phyloP scores from a whole-genome alignment of 75 land plant genomes.

The Pseudotsuga menziesii region DNA sequence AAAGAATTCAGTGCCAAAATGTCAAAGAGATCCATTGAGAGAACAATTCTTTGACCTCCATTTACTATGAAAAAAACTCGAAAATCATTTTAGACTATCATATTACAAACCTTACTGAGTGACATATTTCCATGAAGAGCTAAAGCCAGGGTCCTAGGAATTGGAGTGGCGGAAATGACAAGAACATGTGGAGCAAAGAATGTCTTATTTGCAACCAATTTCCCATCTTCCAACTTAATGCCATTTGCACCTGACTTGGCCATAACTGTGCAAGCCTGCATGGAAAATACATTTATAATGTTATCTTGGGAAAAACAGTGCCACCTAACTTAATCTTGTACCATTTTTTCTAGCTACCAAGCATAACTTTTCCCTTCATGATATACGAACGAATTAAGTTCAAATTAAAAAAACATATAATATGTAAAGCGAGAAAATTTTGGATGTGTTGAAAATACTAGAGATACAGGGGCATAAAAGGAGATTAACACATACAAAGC shows the following conservation, averaged over 20 bases:
- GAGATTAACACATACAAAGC: too few relatives aligned
- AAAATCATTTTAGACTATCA: not conserved
- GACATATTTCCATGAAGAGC: constrained; percentile 93
- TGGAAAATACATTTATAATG: not conserved
- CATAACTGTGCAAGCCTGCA: constrained; percentile 37
- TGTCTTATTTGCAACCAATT: constrained; percentile 8
- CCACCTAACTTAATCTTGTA: too few relatives aligned
- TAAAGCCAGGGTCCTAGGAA: constrained; percentile 90
- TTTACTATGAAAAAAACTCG: constrained; percentile 4
- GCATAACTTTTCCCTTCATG: too few relatives aligned
- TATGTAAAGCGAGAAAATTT: too few relatives aligned
- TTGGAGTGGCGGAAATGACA: constrained; percentile 96
- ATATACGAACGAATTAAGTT: too few relatives aligned
- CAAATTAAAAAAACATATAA: too few relatives aligned
- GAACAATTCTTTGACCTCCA: not conserved
- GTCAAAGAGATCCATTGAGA: not conserved
- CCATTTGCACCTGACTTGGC: constrained; percentile 7
- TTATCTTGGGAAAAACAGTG: too few relatives aligned
- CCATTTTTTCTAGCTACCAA: too few relatives aligned
- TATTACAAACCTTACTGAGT: constrained; percentile 62
- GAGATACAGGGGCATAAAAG: too few relatives aligned
- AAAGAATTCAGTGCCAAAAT: not conserved
- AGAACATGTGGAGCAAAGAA: constrained; percentile 86
- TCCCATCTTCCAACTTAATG: constrained; percentile 12
- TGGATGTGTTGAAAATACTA: too few relatives aligned